These are phyloP conservation scores for Hypoxylon fragiforme DNA, from an alignment of 495 filamentous ascomycete species.

Conservation along the genomic window DNA sequence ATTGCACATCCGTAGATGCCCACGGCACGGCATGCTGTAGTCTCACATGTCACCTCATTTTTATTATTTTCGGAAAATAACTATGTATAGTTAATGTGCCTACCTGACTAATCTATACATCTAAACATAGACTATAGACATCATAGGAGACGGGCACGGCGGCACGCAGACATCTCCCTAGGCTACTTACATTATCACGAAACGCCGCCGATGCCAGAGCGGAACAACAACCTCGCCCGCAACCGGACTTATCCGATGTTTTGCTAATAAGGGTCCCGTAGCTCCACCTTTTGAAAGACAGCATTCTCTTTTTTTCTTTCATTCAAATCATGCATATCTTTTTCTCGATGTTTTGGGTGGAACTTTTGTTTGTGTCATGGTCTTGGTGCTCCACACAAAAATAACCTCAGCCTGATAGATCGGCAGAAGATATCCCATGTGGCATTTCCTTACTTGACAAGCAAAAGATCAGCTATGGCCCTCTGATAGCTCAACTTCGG, in stretches of 20 bases:
- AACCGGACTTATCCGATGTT: conserved; percentile 3
- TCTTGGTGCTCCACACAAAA: too few species aligned
- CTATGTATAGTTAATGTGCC: too few species aligned
- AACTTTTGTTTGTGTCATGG: too few species aligned
- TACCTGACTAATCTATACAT: too few species aligned
- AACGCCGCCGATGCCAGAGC: conserved; percentile 12
- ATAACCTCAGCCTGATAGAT: neutral
- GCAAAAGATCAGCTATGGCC: too few species aligned
- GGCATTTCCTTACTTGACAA: conserved; percentile 4
- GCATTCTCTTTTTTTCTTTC: neutral
- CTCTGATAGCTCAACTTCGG: too few species aligned
- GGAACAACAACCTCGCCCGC: conserved; percentile 16
- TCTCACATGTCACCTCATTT: neutral
- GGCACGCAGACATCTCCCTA: neutral
- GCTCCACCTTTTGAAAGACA: neutral
- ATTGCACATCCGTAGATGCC: neutral
- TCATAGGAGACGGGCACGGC: neutral
- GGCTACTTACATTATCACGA: conserved; percentile 1
- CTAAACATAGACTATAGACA: too few species aligned
- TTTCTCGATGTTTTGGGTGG: too few species aligned
- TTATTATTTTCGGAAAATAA: too few species aligned
- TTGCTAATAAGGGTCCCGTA: conserved; percentile 11
- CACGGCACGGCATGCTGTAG: neutral
- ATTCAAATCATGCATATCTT: too few species aligned
- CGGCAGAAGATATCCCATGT: conserved; percentile 8